Percentiles rank a stretch among this genome's conserved stretches.
Evolutionary conservation across 202 grass and related monocot genomes (phyloP).

Genomic region (Zoysia matrella): DNA sequence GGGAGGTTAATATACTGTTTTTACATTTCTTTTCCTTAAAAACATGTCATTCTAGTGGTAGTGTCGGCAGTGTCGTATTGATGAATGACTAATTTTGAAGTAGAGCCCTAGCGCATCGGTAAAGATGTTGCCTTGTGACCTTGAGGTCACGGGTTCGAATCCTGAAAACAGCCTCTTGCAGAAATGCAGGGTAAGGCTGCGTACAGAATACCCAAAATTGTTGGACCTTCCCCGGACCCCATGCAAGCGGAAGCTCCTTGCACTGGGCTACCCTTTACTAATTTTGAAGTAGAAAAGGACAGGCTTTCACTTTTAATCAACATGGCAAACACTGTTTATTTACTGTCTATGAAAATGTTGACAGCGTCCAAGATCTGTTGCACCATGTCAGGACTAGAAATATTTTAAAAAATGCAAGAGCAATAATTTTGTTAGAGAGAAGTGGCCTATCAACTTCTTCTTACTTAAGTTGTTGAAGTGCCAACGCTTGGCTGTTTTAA

Average conservation of each 20-base stretch:
- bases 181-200: too few species aligned
- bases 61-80: background rate
- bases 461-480: background rate
- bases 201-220: too few species aligned
- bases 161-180: too few species aligned
- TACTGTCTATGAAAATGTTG: background rate
- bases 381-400: background rate
- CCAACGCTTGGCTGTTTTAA: background rate
- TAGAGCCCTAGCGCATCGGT: too few species aligned
- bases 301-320: background rate
- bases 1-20: conserved; percentile 55
- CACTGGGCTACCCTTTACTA: too few species aligned
- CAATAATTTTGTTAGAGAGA: conserved; percentile 23
- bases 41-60: conserved; percentile 6
- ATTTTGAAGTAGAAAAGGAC: background rate
- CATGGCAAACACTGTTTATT: background rate
- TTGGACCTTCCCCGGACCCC: too few species aligned
- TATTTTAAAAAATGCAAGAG: background rate
- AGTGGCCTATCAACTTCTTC: background rate
- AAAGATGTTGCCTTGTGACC: too few species aligned
- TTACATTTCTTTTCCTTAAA: background rate
- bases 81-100: conserved; percentile 1
- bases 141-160: too few species aligned
- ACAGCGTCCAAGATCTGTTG: background rate
- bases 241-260: too few species aligned